Base-by-base conservation (phyloP, 371 early-diverging fungal genomes). In the Haplosporangium sp. region DNA sequence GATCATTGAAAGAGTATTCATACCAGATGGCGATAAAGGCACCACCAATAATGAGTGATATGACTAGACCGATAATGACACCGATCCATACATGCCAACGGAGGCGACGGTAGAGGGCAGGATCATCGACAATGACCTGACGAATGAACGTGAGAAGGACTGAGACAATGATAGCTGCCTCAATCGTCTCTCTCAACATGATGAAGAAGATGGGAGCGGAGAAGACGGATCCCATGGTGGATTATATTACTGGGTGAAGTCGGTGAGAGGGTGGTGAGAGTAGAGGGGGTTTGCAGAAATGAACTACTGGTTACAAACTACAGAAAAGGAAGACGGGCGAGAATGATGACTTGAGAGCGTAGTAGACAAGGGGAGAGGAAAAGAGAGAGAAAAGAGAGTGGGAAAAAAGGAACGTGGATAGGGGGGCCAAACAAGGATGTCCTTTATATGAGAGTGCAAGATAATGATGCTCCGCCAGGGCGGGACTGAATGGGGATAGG, bases 181-280 rank as follows among this genome's bases (percentile, higher is more conserved):
- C 96, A 11, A 90, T 86, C 50, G 94, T 92, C 83, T 95, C 95
- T 65, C 96, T 86, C 74, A 94, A 90, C 59, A 95, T 65, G 52
- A 95, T 91, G 68, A 95, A 94, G 84, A 92, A 95, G 62, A 94
- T 86, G 12, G 94, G 92, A 5, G 92, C 87, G 37, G 91, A 87
- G 82, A 94, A 94, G 46, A 74, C 52, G 62, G 69, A 74, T 14
- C 74, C 74, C 74, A 73, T 73, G 62, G 3, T 73, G 72, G 46
- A 20, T 23, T 55, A 23, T 51, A 38, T n/a, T 41, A 37, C 16
- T 41, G 43, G 40, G 20, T 5, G 18, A 16, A 23, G 37, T 16
- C 9, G 55, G 48, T 21, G 38, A 20, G 37, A 13, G 37, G 21
- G 50, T 42, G 20, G 40, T 13, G 11, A 29, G 29, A 51, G n/a